phyloP scores from a whole-genome alignment of 441 rosid species.

The Croton setiger region DNA sequence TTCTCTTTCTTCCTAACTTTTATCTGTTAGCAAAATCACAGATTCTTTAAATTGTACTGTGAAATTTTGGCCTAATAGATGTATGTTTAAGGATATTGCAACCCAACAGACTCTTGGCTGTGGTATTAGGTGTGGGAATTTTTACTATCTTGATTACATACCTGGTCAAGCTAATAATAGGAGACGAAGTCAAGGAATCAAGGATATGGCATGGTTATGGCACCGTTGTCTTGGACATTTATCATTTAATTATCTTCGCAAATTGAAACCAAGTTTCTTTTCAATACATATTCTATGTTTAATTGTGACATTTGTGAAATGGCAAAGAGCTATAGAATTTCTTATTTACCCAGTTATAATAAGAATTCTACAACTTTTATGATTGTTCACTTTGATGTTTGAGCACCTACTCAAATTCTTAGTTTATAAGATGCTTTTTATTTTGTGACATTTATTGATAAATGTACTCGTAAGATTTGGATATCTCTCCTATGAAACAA shows the following conservation, averaged over 20 bases:
- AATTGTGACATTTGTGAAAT: neutral
- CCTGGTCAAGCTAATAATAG: neutral
- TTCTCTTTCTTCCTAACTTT: neutral
- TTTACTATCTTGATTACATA: neutral
- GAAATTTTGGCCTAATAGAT: neutral
- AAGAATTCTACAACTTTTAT: neutral
- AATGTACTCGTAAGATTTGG: neutral
- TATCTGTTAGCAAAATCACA: neutral
- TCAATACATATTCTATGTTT: neutral
- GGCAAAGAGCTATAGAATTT: neutral
- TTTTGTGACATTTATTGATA: neutral
- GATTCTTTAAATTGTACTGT: neutral
- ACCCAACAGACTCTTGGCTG: neutral
- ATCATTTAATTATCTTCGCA: too few relatives aligned
- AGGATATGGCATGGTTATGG: neutral
- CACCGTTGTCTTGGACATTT: neutral
- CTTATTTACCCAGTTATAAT: neutral
- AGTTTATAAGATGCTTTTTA: neutral
- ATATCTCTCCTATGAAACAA: neutral
- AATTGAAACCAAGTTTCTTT: too few relatives aligned
- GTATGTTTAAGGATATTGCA: neutral
- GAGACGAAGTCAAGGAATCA: too few relatives aligned
- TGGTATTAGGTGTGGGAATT: neutral
- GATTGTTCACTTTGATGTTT: neutral
- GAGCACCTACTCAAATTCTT: neutral